A percentile compares a stretch with the other conserved stretches of the same genome.
phyloP scores from a whole-genome alignment of 2,329 filamentous ascomycete species.

The Rhinocladiella mackenziei region DNA sequence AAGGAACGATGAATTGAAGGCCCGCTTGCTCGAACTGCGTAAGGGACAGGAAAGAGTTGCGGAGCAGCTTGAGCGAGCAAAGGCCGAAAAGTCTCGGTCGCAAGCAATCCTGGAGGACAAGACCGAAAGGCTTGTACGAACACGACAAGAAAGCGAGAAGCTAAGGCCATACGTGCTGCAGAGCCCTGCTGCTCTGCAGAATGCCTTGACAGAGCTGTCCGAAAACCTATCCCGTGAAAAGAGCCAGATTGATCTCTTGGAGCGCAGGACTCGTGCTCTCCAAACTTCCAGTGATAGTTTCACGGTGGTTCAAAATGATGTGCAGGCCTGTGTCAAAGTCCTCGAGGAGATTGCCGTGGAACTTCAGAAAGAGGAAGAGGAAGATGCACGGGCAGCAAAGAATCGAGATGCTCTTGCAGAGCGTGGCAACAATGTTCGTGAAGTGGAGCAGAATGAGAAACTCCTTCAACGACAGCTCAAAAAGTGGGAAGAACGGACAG shows the following conservation, averaged over 20 bases:
- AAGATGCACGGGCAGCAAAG: constrained; percentile 70
- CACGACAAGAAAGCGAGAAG: constrained; percentile 82
- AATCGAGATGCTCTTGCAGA: constrained; percentile 86
- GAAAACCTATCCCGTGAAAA: constrained; percentile 75
- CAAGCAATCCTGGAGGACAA: constrained; percentile 56
- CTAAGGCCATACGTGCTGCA: constrained; percentile 88
- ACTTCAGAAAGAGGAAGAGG: constrained; percentile 85
- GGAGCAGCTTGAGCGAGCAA: constrained; percentile 75
- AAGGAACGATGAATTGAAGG: constrained; percentile 83
- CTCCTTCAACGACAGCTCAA: constrained; percentile 77
- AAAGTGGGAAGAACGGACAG: constrained; percentile 82
- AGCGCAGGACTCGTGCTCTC: constrained; percentile 79
- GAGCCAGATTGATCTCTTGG: constrained; percentile 77
- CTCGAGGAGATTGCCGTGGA: constrained; percentile 84
- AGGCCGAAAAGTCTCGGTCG: constrained; percentile 72
- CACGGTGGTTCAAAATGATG: constrained; percentile 74
- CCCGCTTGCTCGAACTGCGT: constrained; percentile 72
- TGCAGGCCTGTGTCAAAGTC: constrained; percentile 81
- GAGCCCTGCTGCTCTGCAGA: constrained; percentile 77
- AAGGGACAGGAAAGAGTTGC: constrained; percentile 78
- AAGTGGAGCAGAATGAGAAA: constrained; percentile 84
- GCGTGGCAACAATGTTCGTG: constrained; percentile 80
- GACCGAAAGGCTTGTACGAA: constrained; percentile 54
- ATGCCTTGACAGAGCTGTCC: constrained; percentile 74
- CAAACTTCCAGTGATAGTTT: constrained; percentile 93